A percentile compares a stretch with the other conserved stretches of the same genome.
Conservation (phyloP, 2,329 filamentous ascomycete genomes). For the Stemphylium vesicarium region DNA sequence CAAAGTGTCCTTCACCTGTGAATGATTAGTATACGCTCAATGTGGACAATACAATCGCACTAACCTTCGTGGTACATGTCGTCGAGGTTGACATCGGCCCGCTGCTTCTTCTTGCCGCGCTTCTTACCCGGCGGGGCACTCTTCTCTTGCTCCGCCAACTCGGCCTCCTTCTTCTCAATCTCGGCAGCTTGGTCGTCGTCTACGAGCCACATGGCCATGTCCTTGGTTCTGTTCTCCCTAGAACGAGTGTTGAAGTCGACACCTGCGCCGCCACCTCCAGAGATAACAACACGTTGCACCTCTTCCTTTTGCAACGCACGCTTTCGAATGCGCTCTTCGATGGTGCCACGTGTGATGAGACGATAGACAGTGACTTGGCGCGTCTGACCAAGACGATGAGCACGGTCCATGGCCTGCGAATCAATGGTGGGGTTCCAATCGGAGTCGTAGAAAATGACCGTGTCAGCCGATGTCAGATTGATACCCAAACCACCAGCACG, state of each 20-base stretch:
- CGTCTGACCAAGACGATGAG: conserved; percentile 95
- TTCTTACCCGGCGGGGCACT: conserved; percentile 49
- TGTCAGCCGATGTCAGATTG: conserved; percentile 94
- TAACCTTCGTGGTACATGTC: conserved; percentile 99
- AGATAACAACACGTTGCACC: conserved; percentile 95
- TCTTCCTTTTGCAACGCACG: conserved; percentile 97
- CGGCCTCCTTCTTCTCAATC: conserved; percentile 90
- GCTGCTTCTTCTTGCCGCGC: conserved; percentile 70
- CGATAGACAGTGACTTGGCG: conserved; percentile 96
- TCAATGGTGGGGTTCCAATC: conserved; percentile 99
- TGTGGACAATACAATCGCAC: conserved; percentile 39
- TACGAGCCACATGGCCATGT: conserved; percentile 98
- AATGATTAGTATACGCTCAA: conserved; percentile 30
- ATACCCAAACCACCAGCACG: conserved; percentile 97
- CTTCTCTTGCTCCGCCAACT: conserved; percentile 72
- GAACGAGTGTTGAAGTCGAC: conserved; percentile 96
- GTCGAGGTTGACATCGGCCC: conserved; percentile 73
- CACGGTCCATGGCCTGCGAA: conserved; percentile 98
- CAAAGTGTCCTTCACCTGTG: conserved; percentile 93
- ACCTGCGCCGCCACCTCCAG: conserved; percentile 78
- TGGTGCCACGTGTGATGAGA: conserved; percentile 93
- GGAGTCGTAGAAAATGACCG: conserved; percentile 99
- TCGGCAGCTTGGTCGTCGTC: conserved; percentile 95
- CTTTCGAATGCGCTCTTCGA: conserved; percentile 97
- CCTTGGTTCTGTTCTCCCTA: conserved; percentile 91